A percentile compares a stretch with the other conserved stretches of the same genome.
phyloP scores from a whole-genome alignment of 2,329 filamentous ascomycete species.

The Hymenoscyphus repandus region DNA sequence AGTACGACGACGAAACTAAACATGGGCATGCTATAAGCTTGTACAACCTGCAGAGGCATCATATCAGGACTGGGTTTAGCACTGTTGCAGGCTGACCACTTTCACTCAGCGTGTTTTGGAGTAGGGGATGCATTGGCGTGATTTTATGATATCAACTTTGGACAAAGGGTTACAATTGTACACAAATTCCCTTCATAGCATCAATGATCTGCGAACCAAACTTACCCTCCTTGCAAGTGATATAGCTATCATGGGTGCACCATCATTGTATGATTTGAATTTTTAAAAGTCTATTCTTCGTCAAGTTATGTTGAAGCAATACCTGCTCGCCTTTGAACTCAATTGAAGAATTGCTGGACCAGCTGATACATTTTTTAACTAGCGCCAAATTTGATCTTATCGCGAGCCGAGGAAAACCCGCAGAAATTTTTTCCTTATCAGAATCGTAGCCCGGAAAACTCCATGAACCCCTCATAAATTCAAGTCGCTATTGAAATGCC shows the following conservation, averaged over 20 bases:
- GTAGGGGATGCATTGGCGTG: neutral
- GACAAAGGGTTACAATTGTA: neutral
- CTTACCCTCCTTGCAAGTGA: neutral
- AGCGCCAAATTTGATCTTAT: too few relatives aligned
- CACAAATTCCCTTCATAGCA: neutral
- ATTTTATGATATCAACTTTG: conserved; percentile 1
- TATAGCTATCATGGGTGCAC: neutral
- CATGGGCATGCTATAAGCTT: neutral
- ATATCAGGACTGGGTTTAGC: neutral
- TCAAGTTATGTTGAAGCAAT: too few relatives aligned
- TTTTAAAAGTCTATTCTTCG: neutral
- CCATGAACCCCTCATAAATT: neutral
- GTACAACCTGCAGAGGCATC: neutral
- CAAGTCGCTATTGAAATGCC: conserved; percentile 18
- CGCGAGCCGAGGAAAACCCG: too few relatives aligned
- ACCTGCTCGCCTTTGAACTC: too few relatives aligned
- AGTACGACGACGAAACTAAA: neutral
- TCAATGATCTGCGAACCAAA: neutral
- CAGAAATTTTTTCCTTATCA: neutral
- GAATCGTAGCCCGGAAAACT: too few relatives aligned
- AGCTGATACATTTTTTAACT: too few relatives aligned
- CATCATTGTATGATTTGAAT: neutral
- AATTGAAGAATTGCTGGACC: too few relatives aligned
- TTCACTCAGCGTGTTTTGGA: conserved; percentile 5
- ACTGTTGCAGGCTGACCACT: conserved; percentile 1